Percentiles rank a stretch among this genome's conserved stretches.
Conservation (phyloP, 139 green algal genomes). For the Picochlorum sp. region DNA sequence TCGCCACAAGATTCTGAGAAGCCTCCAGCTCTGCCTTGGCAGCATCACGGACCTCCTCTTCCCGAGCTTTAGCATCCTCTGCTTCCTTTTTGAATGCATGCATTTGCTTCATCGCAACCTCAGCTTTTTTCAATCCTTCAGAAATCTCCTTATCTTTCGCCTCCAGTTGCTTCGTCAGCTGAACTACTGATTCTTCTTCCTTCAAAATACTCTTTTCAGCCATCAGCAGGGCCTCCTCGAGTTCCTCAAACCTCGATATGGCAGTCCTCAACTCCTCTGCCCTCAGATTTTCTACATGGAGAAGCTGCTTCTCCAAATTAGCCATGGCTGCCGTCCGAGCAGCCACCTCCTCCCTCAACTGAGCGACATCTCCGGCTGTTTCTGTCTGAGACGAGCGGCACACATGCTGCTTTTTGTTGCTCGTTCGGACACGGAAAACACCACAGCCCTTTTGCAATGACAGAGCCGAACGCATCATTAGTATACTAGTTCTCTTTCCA, state of each 20-base stretch:
- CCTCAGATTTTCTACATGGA: slow-evolving; percentile 11
- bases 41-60: background rate
- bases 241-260: slow-evolving; percentile 9
- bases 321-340: slow-evolving; percentile 11
- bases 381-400: background rate
- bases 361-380: background rate
- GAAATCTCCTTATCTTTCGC: slow-evolving; percentile 4
- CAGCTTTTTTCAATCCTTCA: slow-evolving; percentile 1
- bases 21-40: background rate
- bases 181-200: background rate
- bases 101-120: background rate
- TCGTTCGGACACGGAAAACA: background rate
- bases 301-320: slow-evolving; percentile 9
- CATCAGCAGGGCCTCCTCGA: slow-evolving; percentile 18
- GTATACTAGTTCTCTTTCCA: slow-evolving; percentile 56
- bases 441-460: background rate
- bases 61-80: background rate
- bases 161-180: background rate
- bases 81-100: background rate
- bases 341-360: slow-evolving; percentile 14
- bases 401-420: background rate
- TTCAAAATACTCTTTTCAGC: slow-evolving; percentile 12
- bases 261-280: slow-evolving; percentile 10
- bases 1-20: background rate
- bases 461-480: background rate